Percentiles rank a stretch among this genome's conserved stretches.
These are phyloP conservation scores for Lentinula guzmanii DNA, from an alignment of 768 basidiomycete species.

Conservation along the genomic window DNA sequence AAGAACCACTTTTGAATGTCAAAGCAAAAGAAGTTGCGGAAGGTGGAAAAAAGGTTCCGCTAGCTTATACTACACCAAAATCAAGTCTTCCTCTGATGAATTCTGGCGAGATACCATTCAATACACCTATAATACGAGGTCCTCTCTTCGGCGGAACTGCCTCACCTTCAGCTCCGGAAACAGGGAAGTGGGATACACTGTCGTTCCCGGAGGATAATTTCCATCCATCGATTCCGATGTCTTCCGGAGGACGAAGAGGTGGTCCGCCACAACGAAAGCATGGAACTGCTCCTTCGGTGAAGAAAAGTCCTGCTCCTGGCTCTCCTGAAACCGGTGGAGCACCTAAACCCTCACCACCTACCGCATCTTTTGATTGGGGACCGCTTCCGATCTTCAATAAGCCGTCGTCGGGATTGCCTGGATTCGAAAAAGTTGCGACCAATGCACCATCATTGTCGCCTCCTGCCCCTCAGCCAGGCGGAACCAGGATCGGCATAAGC, in stretches of 20 bases:
- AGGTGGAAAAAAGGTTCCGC: conserved; percentile 16
- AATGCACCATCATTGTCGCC: not conserved
- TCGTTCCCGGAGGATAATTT: conserved; percentile 36
- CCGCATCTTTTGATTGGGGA: conserved; percentile 52
- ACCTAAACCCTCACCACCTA: conserved; percentile 14
- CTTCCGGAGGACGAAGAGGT: conserved; percentile 25
- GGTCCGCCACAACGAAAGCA: not conserved
- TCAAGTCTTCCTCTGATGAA: not conserved
- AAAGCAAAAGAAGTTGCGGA: conserved; percentile 34
- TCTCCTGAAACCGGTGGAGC: conserved; percentile 15
- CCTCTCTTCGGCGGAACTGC: conserved; percentile 15
- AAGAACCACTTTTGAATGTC: conserved; percentile 62
- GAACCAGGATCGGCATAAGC: not conserved
- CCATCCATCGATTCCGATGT: conserved; percentile 26
- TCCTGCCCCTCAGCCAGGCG: not conserved
- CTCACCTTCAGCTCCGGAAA: not conserved
- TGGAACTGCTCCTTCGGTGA: conserved; percentile 18
- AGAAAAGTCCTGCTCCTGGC: conserved; percentile 21
- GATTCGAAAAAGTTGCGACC: not conserved
- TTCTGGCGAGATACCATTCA: conserved; percentile 8
- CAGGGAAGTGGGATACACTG: conserved; percentile 15
- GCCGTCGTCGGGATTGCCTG: conserved; percentile 5
- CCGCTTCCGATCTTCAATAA: conserved; percentile 44
- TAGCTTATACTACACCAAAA: conserved; percentile 32
- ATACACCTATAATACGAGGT: conserved; percentile 15